Base-by-base conservation (phyloP, 352 stramenopile species). In the Pythium scleroteichum region DNA sequence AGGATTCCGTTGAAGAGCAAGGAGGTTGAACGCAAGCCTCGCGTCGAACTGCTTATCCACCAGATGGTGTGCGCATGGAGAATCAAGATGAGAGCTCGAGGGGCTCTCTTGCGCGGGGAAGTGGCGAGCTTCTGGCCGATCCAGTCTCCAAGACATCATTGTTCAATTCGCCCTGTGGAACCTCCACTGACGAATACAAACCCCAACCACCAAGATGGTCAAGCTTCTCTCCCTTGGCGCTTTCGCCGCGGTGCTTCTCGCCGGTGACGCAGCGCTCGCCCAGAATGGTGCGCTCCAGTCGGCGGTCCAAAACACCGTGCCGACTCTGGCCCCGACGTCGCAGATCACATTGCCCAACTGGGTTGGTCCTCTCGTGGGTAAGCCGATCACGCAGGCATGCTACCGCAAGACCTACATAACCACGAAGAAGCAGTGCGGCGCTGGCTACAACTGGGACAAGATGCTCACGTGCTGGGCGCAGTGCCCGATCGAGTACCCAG, bases 401-500 rank as follows among this genome's bases (percentile, higher is more conserved):
- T 73, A 73, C 56, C 66, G 66, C 29, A 66, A 66, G 44, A 73
- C 61, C 4, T 65, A 79, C 33, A 57, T 74, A 4, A 71, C 72
- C 53, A 51, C 68, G 39, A 59, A 27, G 7, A 64, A 62, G 42
- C 33, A 67, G 40, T 85, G 76, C 40, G 65, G 71, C 1, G 24
- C 44, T 1, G 78, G 78, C 35, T 87, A 79, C 59, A 68, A 80
- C 44, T 81, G 70, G 22, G 73, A 85, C 33, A 59, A 71, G 0
- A 71, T 76, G 38, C 67, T 75, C 9, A 82, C 78, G 1, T 88
- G 76, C 53, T 88, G 78, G 78, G 73, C 79, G 0, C 63, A 86
- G 54, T 88, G 79, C 20, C 79, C 79, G 0, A 41, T 85, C 12
- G 69, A 82, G 29, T 88, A 84, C 61, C 76, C 79, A 1, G 70